Evolutionary conservation across 139 green algal genomes (phyloP).

Genomic region (Coelastrella sp.): DNA sequence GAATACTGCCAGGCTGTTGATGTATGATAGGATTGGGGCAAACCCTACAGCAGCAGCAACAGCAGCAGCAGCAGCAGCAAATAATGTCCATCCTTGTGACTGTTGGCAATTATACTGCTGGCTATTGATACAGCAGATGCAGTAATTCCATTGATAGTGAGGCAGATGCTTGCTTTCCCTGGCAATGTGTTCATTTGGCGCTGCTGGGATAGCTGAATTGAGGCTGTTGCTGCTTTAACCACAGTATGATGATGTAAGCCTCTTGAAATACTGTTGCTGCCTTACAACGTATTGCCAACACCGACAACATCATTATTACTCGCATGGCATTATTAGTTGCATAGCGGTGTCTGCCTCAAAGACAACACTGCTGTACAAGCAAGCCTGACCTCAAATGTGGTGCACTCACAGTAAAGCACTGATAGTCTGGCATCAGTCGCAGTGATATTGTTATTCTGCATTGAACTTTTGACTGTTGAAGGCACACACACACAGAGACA

Average conservation of each 20-base stretch:
- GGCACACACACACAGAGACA: too few species aligned
- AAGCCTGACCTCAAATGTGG: neutral
- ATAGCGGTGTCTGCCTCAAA: neutral
- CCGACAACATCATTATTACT: too few species aligned
- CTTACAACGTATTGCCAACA: neutral
- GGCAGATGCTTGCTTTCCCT: too few species aligned
- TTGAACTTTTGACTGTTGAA: too few species aligned
- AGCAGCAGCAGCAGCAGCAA: neutral
- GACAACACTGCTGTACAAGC: neutral
- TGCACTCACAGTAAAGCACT: neutral
- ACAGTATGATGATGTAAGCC: neutral
- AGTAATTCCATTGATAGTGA: too few species aligned
- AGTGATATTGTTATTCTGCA: too few species aligned
- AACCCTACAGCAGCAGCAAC: neutral
- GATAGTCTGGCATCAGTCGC: neutral
- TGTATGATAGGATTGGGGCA: neutral
- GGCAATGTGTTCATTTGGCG: too few species aligned
- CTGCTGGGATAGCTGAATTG: too few species aligned
- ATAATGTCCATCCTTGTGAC: too few species aligned
- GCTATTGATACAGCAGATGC: neutral
- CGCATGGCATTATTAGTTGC: too few species aligned
- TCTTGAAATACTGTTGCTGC: neutral
- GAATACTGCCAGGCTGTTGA: neutral
- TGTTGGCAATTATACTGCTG: neutral
- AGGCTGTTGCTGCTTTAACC: too few species aligned